Conservation (phyloP, 2,329 filamentous ascomycete species). For the Monilinia fructicola region DNA sequence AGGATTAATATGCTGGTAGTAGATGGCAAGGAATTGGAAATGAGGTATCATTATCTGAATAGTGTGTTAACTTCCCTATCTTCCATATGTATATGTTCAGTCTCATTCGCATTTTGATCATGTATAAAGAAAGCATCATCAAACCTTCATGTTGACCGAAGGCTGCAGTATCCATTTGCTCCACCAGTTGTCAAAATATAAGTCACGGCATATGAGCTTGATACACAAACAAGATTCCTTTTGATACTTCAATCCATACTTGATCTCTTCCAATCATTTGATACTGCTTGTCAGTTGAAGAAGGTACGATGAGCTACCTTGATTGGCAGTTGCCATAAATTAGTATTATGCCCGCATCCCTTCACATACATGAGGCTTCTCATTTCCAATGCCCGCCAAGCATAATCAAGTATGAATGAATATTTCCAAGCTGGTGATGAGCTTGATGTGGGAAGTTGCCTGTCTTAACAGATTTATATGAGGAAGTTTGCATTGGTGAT, state of each 20-base stretch:
- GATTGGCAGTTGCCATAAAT: conserved; percentile 13
- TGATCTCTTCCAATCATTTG: not conserved
- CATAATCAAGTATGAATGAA: not conserved
- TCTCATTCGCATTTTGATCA: not conserved
- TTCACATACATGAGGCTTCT: not conserved
- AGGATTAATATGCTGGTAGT: not conserved
- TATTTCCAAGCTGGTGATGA: not conserved
- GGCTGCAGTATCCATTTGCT: not conserved
- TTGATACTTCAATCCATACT: not conserved
- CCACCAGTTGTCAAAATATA: not conserved
- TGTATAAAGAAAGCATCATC: not conserved
- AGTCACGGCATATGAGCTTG: not conserved
- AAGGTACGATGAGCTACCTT: not conserved
- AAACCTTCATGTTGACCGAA: not conserved
- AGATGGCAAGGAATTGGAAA: not conserved
- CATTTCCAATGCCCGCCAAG: not conserved
- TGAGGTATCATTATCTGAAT: not conserved
- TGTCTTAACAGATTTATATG: not conserved
- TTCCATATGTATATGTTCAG: not conserved
- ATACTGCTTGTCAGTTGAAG: not conserved
- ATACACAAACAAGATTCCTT: not conserved
- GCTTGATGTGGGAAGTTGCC: not conserved
- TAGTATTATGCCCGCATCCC: not conserved
- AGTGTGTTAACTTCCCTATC: not conserved
- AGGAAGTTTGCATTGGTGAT: not conserved